Base-by-base conservation (phyloP, 352 stramenopile species). In the Pythium brassicae region DNA sequence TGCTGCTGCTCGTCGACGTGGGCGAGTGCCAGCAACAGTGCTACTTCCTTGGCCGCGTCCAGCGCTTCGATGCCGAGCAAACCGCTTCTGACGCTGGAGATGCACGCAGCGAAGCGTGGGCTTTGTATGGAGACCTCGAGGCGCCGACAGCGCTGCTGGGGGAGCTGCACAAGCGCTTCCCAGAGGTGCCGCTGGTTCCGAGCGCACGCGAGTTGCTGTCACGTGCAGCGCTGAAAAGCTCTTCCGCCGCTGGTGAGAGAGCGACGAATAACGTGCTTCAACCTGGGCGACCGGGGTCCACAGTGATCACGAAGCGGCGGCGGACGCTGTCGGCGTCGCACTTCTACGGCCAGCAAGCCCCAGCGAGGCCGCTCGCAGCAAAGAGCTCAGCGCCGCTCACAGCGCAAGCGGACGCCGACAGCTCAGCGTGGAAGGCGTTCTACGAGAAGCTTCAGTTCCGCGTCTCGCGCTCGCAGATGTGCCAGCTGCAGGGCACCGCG, bases 371-470 rank as follows among this genome's bases (percentile, higher is more conserved):
- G 35, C 9, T 44, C 23, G 17, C 14, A 5, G 17, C 4, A 2
- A 27, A 35, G 17, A 19, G 11, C 10, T 46, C 22, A 50, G 19
- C 42, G 27, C 5, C 26, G 26, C 4, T 51, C 53, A 22, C 51
- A 48, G 22, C 43, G 39, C n/a, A n/a, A n/a, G 0, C 12, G 8
- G 15, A 35, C 49, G 44, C 47, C 8, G 35, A 35, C 4, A 14
- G 45, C 0, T 55, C 26, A 4, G 45, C 48, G 8, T 92, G 83
- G 83, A 26, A 23, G 2, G 48, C 26, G 7, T 90, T 94, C 37
- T 89, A 87, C 53, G 52, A 86, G 34, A 81, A 83, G 39, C 71
- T 94, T n/a, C 76, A 88, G 54, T 94, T 88, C 59, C 71, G 76
- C 50, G 69, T 92, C 7, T 87, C 79, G 8, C 78, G 79, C 48